A percentile compares a stretch with the other conserved stretches of the same genome.
Conservation (phyloP, 2,329 filamentous ascomycete species). For the Arthrobotrys sphaeroides region DNA sequence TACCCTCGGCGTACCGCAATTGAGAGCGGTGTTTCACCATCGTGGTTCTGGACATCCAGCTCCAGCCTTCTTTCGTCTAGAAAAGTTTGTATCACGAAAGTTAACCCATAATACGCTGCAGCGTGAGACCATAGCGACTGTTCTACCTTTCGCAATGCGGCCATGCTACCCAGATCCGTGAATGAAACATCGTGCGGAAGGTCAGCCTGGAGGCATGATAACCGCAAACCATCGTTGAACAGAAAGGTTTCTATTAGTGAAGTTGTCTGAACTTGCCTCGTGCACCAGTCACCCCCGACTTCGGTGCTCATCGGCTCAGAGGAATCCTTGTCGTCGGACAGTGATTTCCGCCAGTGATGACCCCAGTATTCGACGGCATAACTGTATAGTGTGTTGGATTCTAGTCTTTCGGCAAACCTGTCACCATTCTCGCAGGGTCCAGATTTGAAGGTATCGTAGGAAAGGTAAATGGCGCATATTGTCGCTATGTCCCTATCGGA, state of each 20-base stretch:
- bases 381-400: background rate
- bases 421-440: background rate
- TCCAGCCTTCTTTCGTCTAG: background rate
- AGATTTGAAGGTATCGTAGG: constrained; percentile 14
- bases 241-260: background rate
- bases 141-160: no score
- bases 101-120: constrained; percentile 18
- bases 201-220: background rate
- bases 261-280: background rate
- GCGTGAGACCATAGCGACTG: background rate
- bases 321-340: background rate
- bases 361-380: constrained; percentile 22
- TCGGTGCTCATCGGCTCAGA: background rate
- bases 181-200: no score
- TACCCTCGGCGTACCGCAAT: background rate
- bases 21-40: background rate
- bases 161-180: background rate
- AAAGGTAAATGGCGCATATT: constrained; percentile 17
- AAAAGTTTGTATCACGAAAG: background rate
- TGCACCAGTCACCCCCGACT: background rate
- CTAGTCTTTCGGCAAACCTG: background rate
- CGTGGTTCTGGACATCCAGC: background rate
- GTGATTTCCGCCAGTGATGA: background rate
- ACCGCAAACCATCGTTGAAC: background rate
- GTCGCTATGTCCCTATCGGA: constrained; percentile 2